These are phyloP conservation scores for Piloderma croceum DNA, from an alignment of 768 basidiomycete genomes.

Conservation along the genomic window DNA sequence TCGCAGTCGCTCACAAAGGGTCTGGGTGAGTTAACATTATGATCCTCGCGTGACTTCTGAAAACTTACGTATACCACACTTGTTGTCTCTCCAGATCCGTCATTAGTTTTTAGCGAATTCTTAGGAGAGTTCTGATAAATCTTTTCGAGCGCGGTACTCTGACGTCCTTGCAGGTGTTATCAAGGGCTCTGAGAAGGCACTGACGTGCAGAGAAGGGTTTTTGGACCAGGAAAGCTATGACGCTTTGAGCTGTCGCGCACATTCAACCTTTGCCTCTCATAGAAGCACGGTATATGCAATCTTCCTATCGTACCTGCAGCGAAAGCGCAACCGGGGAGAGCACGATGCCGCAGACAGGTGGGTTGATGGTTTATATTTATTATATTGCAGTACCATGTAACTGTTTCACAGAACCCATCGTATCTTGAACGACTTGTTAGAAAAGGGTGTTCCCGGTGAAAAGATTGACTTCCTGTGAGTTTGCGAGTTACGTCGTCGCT, in stretches of 20 bases:
- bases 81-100: conserved; percentile 41
- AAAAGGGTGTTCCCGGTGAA: conserved; percentile 28
- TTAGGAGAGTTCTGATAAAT: too few relatives aligned
- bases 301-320: conserved; percentile 46
- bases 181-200: conserved; percentile 57
- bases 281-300: conserved; percentile 46
- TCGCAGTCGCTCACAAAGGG: conserved; percentile 44
- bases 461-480: conserved; percentile 59
- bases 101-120: conserved; percentile 59
- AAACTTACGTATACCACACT: too few relatives aligned
- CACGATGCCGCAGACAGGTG: conserved; percentile 60
- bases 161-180: conserved; percentile 43
- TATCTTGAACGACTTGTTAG: conserved; percentile 34
- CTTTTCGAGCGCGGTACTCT: too few relatives aligned
- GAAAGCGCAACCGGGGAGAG: conserved; percentile 38
- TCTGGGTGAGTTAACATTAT: conserved; percentile 29
- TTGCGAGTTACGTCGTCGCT: too few relatives aligned
- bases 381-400: background rate
- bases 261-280: conserved; percentile 49
- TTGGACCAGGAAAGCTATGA: conserved; percentile 43
- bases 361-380: background rate
- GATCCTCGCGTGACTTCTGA: background rate
- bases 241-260: conserved; percentile 43
- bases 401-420: conserved; percentile 40
- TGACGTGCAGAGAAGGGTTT: conserved; percentile 29